Conservation (phyloP, 495 filamentous ascomycete species). For the Emericellopsis terricola region DNA sequence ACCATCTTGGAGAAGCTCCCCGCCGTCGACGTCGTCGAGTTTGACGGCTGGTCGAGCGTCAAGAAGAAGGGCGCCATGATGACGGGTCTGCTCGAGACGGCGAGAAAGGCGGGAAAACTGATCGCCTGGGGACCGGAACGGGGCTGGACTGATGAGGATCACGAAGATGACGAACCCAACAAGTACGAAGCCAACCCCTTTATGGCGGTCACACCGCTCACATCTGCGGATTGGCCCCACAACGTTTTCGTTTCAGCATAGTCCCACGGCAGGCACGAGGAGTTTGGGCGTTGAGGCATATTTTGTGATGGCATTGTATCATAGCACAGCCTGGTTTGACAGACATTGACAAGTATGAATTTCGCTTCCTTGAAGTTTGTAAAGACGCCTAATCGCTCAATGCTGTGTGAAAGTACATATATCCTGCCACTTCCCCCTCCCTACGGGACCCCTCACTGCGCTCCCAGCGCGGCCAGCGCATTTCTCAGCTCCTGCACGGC, state of each 20-base stretch:
- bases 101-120: conserved; percentile 20
- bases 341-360: too few species aligned
- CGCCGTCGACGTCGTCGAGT: conserved; percentile 42
- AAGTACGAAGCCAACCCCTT: too few species aligned
- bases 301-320: too few species aligned
- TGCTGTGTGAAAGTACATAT: too few species aligned
- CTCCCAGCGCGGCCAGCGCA: conserved; percentile 54
- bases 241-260: conserved; percentile 1
- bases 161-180: conserved; percentile 4
- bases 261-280: background rate
- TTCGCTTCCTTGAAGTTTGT: background rate
- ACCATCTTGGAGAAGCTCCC: conserved; percentile 43
- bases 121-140: conserved; percentile 54
- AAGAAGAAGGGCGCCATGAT: conserved; percentile 53
- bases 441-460: too few species aligned
- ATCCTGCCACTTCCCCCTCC: too few species aligned
- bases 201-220: too few species aligned
- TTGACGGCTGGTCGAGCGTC: conserved; percentile 59
- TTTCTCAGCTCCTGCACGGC: conserved; percentile 69
- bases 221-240: too few species aligned
- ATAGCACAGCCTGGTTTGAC: too few species aligned
- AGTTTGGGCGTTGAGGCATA: too few species aligned
- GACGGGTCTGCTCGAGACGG: conserved; percentile 41
- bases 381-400: background rate
- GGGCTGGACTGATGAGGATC: conserved; percentile 38